phyloP scores from a whole-genome alignment of 1,284 basidiomycete genomes.

The Cutaneotrichosporon cutaneum region DNA sequence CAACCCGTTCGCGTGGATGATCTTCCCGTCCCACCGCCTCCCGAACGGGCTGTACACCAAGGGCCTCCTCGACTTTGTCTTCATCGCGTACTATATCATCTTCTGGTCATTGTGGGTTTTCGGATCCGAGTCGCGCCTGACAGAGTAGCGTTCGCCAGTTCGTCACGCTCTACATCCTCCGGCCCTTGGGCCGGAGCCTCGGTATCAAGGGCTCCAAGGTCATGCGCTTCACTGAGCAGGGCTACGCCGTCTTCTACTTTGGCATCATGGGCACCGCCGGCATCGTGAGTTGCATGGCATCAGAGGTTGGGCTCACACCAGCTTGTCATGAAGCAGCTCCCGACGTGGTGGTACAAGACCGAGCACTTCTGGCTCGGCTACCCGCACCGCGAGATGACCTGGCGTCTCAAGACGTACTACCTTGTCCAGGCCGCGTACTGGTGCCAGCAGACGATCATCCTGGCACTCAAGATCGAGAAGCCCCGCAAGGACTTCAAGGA shows the following conservation, averaged over 20 bases:
- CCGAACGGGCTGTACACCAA: constrained; percentile 67
- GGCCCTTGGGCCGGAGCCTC: constrained; percentile 67
- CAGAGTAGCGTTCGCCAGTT: constrained; percentile 69
- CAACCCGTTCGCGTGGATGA: constrained; percentile 74
- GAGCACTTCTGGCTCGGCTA: constrained; percentile 82
- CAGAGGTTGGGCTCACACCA: constrained; percentile 47
- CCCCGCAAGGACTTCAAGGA: constrained; percentile 89
- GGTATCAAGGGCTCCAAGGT: constrained; percentile 69
- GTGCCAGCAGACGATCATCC: constrained; percentile 88
- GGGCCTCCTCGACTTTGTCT: constrained; percentile 73
- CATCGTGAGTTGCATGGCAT: constrained; percentile 61
- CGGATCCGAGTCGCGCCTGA: neutral
- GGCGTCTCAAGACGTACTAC: constrained; percentile 86
- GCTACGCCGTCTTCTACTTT: constrained; percentile 82
- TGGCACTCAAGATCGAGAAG: constrained; percentile 82
- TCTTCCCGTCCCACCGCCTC: constrained; percentile 72
- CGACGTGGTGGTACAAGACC: constrained; percentile 86
- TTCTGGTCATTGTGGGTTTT: constrained; percentile 73
- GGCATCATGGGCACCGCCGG: constrained; percentile 69
- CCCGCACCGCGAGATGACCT: constrained; percentile 84
- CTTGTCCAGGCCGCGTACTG: constrained; percentile 87
- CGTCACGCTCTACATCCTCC: constrained; percentile 67
- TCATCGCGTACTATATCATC: constrained; percentile 82
- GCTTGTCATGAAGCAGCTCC: constrained; percentile 81
- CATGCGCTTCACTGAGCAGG: constrained; percentile 72